These are phyloP conservation scores for Fusarium newnesense DNA, from an alignment of 2,329 filamentous ascomycete genomes.

Conservation along the genomic window DNA sequence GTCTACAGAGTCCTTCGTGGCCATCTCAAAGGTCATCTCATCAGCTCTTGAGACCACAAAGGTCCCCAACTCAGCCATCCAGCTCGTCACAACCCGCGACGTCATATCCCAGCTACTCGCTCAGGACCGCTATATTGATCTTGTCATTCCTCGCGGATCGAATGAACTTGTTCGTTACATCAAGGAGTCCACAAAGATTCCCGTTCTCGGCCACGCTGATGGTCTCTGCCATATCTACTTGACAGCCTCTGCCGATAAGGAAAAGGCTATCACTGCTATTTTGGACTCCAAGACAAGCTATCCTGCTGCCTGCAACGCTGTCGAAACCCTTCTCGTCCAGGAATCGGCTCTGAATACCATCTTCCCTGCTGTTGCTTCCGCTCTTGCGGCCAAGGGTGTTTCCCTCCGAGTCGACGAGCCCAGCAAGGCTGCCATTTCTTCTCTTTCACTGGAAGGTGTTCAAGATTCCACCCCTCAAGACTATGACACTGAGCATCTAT, in stretches of 20 bases:
- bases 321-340: conserved; percentile 93
- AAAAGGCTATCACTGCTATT: conserved; percentile 79
- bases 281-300: conserved; percentile 95
- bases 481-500: conserved; percentile 89
- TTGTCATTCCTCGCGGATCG: conserved; percentile 91
- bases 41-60: conserved; percentile 75
- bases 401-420: conserved; percentile 80
- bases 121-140: conserved; percentile 88
- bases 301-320: conserved; percentile 91
- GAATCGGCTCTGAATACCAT: conserved; percentile 72
- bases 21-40: conserved; percentile 88
- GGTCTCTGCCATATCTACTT: conserved; percentile 91
- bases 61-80: conserved; percentile 88
- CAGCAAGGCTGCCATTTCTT: conserved; percentile 71
- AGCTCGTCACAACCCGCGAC: conserved; percentile 93
- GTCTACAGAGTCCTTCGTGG: conserved; percentile 92
- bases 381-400: conserved; percentile 81
- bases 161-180: conserved; percentile 92
- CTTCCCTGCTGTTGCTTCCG: conserved; percentile 77
- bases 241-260: conserved; percentile 77
- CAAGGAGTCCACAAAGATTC: conserved; percentile 91
- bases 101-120: conserved; percentile 88
- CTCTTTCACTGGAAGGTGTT: conserved; percentile 60
- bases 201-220: conserved; percentile 95
- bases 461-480: conserved; percentile 76